These are phyloP conservation scores for Neurospora sp. DNA, from an alignment of 495 filamentous ascomycete genomes.

Conservation along the genomic window DNA sequence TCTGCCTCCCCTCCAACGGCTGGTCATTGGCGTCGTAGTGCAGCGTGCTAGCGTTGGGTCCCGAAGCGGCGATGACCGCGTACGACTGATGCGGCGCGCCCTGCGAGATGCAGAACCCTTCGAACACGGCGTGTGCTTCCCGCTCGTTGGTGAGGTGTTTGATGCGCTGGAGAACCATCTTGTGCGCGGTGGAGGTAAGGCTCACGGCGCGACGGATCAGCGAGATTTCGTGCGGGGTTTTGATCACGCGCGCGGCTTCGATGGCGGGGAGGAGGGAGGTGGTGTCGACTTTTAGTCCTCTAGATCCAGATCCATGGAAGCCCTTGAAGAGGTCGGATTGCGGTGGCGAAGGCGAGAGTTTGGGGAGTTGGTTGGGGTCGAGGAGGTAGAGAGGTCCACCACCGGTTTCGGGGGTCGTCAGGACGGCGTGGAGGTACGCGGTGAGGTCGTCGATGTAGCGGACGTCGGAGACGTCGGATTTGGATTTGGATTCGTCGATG, in stretches of 20 bases:
- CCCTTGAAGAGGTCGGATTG: background rate
- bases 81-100: slow-evolving; percentile 76
- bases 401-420: slow-evolving; percentile 14
- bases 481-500: slow-evolving; percentile 37
- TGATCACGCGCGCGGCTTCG: slow-evolving; percentile 63
- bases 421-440: slow-evolving; percentile 20
- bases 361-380: slow-evolving; percentile 31
- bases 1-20: slow-evolving; percentile 51
- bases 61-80: slow-evolving; percentile 72
- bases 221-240: slow-evolving; percentile 69
- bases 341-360: slow-evolving; percentile 17
- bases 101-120: slow-evolving; percentile 55
- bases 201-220: slow-evolving; percentile 70
- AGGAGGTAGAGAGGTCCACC: slow-evolving; percentile 31
- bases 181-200: slow-evolving; percentile 60
- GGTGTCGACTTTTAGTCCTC: slow-evolving; percentile 25
- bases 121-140: slow-evolving; percentile 72
- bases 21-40: slow-evolving; percentile 78
- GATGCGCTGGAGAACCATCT: slow-evolving; percentile 51
- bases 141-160: slow-evolving; percentile 59
- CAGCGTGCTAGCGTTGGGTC: slow-evolving; percentile 67
- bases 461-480: slow-evolving; percentile 44
- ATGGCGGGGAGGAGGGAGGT: slow-evolving; percentile 52
- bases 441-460: slow-evolving; percentile 28
- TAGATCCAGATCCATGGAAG: background rate